Base-by-base conservation (phyloP, 495 filamentous ascomycete species). In the Xylaria longipes region DNA sequence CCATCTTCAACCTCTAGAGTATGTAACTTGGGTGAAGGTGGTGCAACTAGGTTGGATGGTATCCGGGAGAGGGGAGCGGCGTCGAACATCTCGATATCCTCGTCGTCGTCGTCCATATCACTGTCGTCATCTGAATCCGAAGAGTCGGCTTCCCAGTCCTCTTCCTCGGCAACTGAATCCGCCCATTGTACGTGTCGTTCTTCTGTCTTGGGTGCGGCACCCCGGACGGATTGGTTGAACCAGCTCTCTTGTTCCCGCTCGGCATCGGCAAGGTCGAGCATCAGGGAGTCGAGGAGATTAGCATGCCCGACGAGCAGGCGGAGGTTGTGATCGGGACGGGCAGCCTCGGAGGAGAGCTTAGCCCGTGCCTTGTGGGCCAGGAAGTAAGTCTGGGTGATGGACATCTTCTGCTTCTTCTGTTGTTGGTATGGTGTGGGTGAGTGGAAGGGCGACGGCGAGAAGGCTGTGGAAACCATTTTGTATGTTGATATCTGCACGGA, bases 351-450 rank as follows among this genome's bases (percentile, higher is more conserved):
- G 70, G 93, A 92, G 77, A 99, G 94, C 93, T 99, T 98, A 80
- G 90, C 91, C 75, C 96, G 90, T 80, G 96, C 96, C 82, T 94
- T 94, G 87, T 97, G 93, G 78, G 97, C 96, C 75, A 98, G 91
- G 86, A 93, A 97, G 91, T 97, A 98, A 72, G 95, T 98, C 84
- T 98, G 93, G 5, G 96, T 94, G 83, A 98, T 90, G 80, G 91
- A 94, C 96, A 99, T 98, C 85, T 92, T 95, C 76, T 90, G 83
- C 78, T 81, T 78, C 76, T 81, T 78, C 35, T 74, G 54, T 15
- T 25, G 68, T 70, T 72, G 74, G 75, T 22, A 75, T 73, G 77
- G 67, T 70, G 81, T 72, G 74, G 69, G 69, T 74, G 76, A 70
- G 78, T 77, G 68, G 69, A 74, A 76, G 72, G 75, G 73, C 52